phyloP scores from a whole-genome alignment of 306 rosid species.

The Lotus japonicus region DNA sequence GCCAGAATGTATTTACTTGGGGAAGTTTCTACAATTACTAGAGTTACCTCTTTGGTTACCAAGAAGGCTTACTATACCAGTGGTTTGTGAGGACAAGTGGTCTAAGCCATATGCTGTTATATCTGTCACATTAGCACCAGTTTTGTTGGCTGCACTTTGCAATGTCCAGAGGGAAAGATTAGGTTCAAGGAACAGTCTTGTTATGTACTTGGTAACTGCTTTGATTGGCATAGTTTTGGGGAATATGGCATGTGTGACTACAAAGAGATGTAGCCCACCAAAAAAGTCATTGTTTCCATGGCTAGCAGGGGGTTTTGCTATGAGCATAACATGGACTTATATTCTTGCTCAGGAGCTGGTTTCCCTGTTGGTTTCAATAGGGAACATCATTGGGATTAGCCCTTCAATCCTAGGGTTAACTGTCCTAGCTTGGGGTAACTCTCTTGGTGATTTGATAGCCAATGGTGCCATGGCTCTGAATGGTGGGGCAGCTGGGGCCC shows the following conservation, averaged over 20 bases:
- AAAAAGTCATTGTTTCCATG: constrained; percentile 49
- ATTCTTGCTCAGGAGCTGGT: constrained; percentile 66
- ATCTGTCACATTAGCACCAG: constrained; percentile 65
- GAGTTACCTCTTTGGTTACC: constrained; percentile 73
- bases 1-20: neutral
- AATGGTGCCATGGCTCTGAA: constrained; percentile 63
- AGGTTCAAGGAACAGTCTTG: constrained; percentile 15
- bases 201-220: constrained; percentile 28
- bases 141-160: constrained; percentile 42
- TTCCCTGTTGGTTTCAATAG: constrained; percentile 48
- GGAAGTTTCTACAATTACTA: constrained; percentile 17
- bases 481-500: constrained; percentile 71
- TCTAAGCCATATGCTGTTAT: constrained; percentile 61
- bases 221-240: constrained; percentile 51
- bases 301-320: constrained; percentile 62
- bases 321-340: constrained; percentile 83
- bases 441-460: constrained; percentile 59
- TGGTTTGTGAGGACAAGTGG: constrained; percentile 66
- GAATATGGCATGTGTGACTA: constrained; percentile 40
- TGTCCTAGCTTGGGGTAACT: constrained; percentile 52
- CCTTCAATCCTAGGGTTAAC: constrained; percentile 41
- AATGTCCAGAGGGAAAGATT: constrained; percentile 31
- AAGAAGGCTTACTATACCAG: constrained; percentile 71
- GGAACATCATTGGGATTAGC: constrained; percentile 30
- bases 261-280: constrained; percentile 54